Evolutionary conservation across 257 asterid genomes (phyloP), one percentile per base, ranked within the genome.

Genomic region (Nicotiana noctiflora): DNA sequence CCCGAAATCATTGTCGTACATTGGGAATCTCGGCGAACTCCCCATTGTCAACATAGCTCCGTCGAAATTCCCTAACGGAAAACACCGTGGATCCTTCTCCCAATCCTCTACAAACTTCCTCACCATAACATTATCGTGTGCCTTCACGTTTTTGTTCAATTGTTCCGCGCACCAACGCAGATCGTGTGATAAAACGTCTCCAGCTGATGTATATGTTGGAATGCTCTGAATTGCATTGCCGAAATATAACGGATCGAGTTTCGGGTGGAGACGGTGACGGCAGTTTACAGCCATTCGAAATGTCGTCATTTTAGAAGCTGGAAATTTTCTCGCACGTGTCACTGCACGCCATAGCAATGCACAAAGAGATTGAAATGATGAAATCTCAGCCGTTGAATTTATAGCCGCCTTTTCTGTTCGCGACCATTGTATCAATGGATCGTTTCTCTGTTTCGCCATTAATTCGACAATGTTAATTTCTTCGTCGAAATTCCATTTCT

Each of bases 181-280:
- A 40, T 82, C 87, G 6, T 67, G 68, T 4, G 46, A 83, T 78
- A 86, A 44, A 60, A 90, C 89, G 6, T 89, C 90, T 0, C 92
- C 88, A 3, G 90, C 91, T 37, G 82, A 6, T 10, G 89, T 90
- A 49, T 75, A 63, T 2, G 91, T 91, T 4, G 92, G 90, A n/a
- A 82, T 70, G 86, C 96, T 88, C 87, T 91, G 96, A n/a, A 90
- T 91, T 2, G 96, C 92, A 85, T 91, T 91, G 8, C 96, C 93
- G 61, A 91, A 91, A 75, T 91, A 91, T 17, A 89, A 56, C 17
- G 90, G 85, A 3, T 87, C 83, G 10, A 91, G 86, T 80, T 86
- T 85, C 68, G 96, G 96, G 76, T 90, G 91, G 6, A 91, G 84
- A 76, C 93, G 86, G 61, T 88, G 91, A 68, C 96, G 92, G 79